Evolutionary conservation across 352 stramenopile genomes (phyloP), one percentile per base, ranked within the genome.

Genomic region (Blastocystis sp.): DNA sequence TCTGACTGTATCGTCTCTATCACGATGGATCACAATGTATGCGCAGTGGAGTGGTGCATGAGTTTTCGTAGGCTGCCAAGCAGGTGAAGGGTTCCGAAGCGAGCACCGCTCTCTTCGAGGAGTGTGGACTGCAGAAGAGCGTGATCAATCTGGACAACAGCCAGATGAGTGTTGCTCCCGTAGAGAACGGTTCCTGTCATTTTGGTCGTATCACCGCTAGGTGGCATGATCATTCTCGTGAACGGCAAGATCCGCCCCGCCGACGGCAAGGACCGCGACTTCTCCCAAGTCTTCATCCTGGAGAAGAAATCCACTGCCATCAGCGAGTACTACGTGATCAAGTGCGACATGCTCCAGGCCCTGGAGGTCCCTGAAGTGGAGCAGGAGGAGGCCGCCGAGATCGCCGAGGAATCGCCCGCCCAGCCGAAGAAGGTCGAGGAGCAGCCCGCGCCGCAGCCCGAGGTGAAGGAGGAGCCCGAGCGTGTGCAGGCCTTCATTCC

Each of bases 141-240:
- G 28, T 45, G 41, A n/a, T 53, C 7, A 84, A 84, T 43, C 56
- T 84, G 14, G 56, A 84, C 45, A 66, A 84, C 45, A 56, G 74
- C 17, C 74, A 84, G n/a, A 56, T 84, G 74, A 84, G 74, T 52
- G 74, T 84, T 48, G 21, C 43, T n/a, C 74, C 74, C 23, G 21
- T 69, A 11, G 74, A 84, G 28, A 67, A 84, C n/a, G 74, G 74
- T 84, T 23, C 17, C 7, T 5, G 0, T 9, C 0, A 38, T 21
- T 11, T 45, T 14, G 10, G 19, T 52, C 28, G 43, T 10, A 19
- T 76, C 38, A 62, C 38, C 4, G 17, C 4, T 69, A 84, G 74
- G 74, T 52, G 74, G 60, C 48, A 84, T 84, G 74, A 43, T 67
- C n/a, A 84, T 84, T n/a, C 61, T 84, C n/a, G 74, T 84, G n/a